Evolutionary conservation across 177 flowering plant species (phyloP), one percentile per base, ranked within the genome.

Genomic region (Telopea speciosissima): DNA sequence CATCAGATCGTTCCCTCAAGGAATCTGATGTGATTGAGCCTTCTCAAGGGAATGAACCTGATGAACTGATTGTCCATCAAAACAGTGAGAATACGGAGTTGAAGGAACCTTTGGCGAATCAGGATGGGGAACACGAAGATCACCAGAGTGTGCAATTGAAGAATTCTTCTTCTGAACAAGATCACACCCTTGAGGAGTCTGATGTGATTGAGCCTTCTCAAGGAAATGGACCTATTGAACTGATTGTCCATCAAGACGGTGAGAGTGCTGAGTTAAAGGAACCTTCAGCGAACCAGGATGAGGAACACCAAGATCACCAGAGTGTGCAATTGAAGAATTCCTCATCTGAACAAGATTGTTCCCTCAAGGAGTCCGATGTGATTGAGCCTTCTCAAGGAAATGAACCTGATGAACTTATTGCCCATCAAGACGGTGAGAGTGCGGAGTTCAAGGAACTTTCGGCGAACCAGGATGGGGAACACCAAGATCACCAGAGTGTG

Each of bases 21-120:
- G 52, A 54, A 28, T 73, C 59, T 10, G 66, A 68, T 62, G 72
- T 70, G 52, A 23, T 24, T 67, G 69, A 33, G 9, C 49, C 14
- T 40, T 67, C 42, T 33, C 63, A 44, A 12, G 76, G 68, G 67
- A 64, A 64, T 72, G 84, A 78, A 28, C 70, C 76, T 7, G 65
- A 33, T 33, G 78, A 62, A 59, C 74, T 74, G 72, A 52, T 56
- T 72, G 12, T 69, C 26, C 40, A 33, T 6, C 40, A 33, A 5
- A 7, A 3, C 40, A 33, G 40, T 33, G 40, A 5, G 40, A 33
- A 33, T 33, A 7, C 8, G 6, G 40, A 33, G 8, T 33, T 33
- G 5, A 33, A 33, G 40, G 8, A 7, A 28, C 31, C 1, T 33
- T 33, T 6, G 40, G 40, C 6, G 8, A 26, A 9, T 21, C 26